Percentiles rank a stretch among this genome's conserved stretches.
Evolutionary conservation across 139 green algal genomes (phyloP).

Genomic region (Volvox reticuliferus): DNA sequence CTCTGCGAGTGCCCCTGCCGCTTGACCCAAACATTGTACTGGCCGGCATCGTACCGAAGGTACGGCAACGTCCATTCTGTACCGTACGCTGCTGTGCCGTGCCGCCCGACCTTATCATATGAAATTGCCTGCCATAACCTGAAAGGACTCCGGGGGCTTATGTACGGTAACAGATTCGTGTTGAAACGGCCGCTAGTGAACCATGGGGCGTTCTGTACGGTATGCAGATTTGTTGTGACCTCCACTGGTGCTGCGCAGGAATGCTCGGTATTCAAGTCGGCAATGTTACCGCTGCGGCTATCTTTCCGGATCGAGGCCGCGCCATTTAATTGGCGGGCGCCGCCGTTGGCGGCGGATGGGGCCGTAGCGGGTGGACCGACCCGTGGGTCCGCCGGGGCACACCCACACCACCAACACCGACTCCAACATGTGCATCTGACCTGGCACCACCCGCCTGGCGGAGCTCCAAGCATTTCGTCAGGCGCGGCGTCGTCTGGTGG

Average conservation of each 20-base stretch:
- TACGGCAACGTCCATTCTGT: background rate
- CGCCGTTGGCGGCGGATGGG: background rate
- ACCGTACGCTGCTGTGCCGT: no score
- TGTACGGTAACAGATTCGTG: no score
- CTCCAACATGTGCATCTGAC: slow-evolving; percentile 11
- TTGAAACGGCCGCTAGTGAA: no score
- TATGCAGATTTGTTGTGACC: no score
- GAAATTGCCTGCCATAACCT: no score
- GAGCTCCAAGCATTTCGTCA: no score
- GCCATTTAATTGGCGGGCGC: slow-evolving; percentile 36
- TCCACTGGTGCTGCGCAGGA: slow-evolving; percentile 50
- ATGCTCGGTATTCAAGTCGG: slow-evolving; percentile 94
- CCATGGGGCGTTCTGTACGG: no score
- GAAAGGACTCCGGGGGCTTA: no score
- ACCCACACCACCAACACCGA: background rate
- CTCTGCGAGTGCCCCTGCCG: slow-evolving; percentile 78
- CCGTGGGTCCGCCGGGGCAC: background rate
- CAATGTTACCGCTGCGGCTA: slow-evolving; percentile 82
- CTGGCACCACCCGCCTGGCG: background rate
- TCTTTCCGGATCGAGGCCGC: slow-evolving; percentile 48
- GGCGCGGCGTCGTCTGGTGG: no score
- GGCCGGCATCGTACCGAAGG: slow-evolving; percentile 57
- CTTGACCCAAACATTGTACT: slow-evolving; percentile 83
- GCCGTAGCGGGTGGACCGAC: background rate
- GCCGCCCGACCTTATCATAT: no score